Evolutionary conservation across 1,284 basidiomycete species (phyloP).

Genomic region (Peniophora sp.): DNA sequence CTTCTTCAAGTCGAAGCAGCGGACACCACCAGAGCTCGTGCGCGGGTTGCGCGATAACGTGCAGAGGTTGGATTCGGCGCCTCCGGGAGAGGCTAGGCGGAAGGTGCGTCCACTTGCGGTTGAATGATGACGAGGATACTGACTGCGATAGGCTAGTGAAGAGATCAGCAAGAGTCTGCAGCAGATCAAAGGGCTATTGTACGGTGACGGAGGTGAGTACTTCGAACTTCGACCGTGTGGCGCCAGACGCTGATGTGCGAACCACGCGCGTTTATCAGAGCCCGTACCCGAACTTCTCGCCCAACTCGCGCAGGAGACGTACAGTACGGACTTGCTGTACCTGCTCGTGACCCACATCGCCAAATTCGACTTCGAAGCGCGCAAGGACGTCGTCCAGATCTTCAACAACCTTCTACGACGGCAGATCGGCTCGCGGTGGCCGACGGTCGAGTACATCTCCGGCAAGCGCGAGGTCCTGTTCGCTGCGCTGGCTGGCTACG

Average conservation of each 20-base stretch:
- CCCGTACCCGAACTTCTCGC: slow-evolving; percentile 82
- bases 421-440: slow-evolving; percentile 88
- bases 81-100: slow-evolving; percentile 69
- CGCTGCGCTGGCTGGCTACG: slow-evolving; percentile 82
- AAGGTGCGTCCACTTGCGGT: slow-evolving; percentile 52
- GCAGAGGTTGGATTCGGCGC: slow-evolving; percentile 63
- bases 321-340: slow-evolving; percentile 83
- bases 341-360: slow-evolving; percentile 77
- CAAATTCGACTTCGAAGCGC: slow-evolving; percentile 91
- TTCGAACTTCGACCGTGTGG: slow-evolving; percentile 4
- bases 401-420: slow-evolving; percentile 93
- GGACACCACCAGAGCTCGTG: slow-evolving; percentile 82
- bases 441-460: slow-evolving; percentile 91
- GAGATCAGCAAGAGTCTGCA: slow-evolving; percentile 86
- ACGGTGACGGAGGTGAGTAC: slow-evolving; percentile 74
- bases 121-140: slow-evolving; percentile 2
- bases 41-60: slow-evolving; percentile 74
- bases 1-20: slow-evolving; percentile 88
- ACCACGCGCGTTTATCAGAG: slow-evolving; percentile 33
- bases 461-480: slow-evolving; percentile 87
- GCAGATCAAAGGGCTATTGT: slow-evolving; percentile 82
- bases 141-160: slow-evolving; percentile 59
- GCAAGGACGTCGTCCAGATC: slow-evolving; percentile 96
- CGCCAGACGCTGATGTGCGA: neutral
- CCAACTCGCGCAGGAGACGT: slow-evolving; percentile 93